Percentiles rank a stretch among this genome's conserved stretches.
Evolutionary conservation across 2,329 filamentous ascomycete genomes (phyloP).

Genomic region (Zopfia rhizophila): DNA sequence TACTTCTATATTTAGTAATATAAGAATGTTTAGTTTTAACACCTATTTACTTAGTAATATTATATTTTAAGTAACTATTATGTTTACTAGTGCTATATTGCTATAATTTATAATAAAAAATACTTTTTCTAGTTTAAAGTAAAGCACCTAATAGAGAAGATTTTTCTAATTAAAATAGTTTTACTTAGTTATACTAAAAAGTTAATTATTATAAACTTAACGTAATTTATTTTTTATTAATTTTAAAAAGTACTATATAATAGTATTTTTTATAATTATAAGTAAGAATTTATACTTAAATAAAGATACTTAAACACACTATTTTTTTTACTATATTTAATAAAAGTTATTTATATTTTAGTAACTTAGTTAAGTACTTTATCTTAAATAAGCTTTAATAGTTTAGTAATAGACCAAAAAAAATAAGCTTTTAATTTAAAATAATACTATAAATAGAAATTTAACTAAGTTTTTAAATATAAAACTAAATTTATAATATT

Average conservation of each 20-base stretch:
- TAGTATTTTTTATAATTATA: conserved; percentile 10
- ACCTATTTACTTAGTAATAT: too few species aligned
- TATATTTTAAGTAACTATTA: too few species aligned
- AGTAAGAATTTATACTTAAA: conserved; percentile 11
- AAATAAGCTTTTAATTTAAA: conserved; percentile 18
- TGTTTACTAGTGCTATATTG: too few species aligned
- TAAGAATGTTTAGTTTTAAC: too few species aligned
- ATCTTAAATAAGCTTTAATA: conserved; percentile 17
- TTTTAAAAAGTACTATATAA: conserved; percentile 15
- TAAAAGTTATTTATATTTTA: conserved; percentile 18
- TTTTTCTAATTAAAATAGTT: conserved; percentile 16
- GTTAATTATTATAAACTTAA: conserved; percentile 13
- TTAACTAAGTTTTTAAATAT: conserved; percentile 19
- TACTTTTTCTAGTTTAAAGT: too few species aligned
- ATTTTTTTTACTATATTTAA: conserved; percentile 15
- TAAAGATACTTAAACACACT: conserved; percentile 11
- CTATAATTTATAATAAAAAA: too few species aligned
- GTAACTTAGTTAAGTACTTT: conserved; percentile 20
- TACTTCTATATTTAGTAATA: too few species aligned
- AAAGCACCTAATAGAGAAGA: too few species aligned
- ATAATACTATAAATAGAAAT: conserved; percentile 17
- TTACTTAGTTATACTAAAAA: conserved; percentile 14
- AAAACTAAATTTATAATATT: conserved; percentile 14
- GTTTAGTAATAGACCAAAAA: conserved; percentile 10
- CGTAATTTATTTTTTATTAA: conserved; percentile 13